phyloP scores from a whole-genome alignment of 2,329 filamentous ascomycete species.

The Diplocarpon rosae region DNA sequence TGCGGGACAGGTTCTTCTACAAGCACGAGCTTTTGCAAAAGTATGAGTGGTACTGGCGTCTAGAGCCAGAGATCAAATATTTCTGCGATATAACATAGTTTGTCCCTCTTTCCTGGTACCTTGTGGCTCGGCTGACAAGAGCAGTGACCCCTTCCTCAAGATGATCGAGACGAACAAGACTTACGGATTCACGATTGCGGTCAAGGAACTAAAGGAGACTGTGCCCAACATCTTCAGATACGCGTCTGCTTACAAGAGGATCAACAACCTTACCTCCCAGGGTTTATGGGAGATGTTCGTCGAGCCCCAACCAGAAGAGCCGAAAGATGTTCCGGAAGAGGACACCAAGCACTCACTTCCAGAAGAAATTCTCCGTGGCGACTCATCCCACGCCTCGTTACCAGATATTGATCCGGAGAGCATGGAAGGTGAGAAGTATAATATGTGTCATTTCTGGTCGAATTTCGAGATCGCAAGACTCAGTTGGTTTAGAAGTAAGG shows the following conservation, averaged over 20 bases:
- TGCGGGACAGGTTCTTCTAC: slow-evolving; percentile 67
- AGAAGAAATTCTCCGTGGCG: slow-evolving; percentile 69
- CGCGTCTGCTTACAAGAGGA: slow-evolving; percentile 92
- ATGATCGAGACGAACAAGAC: slow-evolving; percentile 96
- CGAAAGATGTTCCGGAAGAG: slow-evolving; percentile 45
- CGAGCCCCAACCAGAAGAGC: slow-evolving; percentile 57
- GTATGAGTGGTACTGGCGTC: slow-evolving; percentile 99
- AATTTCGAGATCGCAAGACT: slow-evolving; percentile 97
- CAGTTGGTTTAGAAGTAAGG: slow-evolving; percentile 93
- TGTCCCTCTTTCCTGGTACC: slow-evolving; percentile 21
- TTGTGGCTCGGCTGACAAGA: slow-evolving; percentile 25
- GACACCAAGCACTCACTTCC: slow-evolving; percentile 59
- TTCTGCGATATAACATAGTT: slow-evolving; percentile 99
- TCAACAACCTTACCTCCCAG: slow-evolving; percentile 80
- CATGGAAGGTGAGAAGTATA: slow-evolving; percentile 97
- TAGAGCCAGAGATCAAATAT: slow-evolving; percentile 99
- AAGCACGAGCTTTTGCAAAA: slow-evolving; percentile 90
- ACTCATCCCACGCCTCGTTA: slow-evolving; percentile 59
- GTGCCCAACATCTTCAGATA: slow-evolving; percentile 98
- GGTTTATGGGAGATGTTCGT: slow-evolving; percentile 99
- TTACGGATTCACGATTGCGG: slow-evolving; percentile 96
- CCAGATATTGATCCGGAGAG: slow-evolving; percentile 78
- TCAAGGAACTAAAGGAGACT: slow-evolving; percentile 95
- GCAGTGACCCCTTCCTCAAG: slow-evolving; percentile 82
- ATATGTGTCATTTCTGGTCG: slow-evolving; percentile 99